phyloP scores from a whole-genome alignment of 768 basidiomycete species.

The Piloderma croceum region DNA sequence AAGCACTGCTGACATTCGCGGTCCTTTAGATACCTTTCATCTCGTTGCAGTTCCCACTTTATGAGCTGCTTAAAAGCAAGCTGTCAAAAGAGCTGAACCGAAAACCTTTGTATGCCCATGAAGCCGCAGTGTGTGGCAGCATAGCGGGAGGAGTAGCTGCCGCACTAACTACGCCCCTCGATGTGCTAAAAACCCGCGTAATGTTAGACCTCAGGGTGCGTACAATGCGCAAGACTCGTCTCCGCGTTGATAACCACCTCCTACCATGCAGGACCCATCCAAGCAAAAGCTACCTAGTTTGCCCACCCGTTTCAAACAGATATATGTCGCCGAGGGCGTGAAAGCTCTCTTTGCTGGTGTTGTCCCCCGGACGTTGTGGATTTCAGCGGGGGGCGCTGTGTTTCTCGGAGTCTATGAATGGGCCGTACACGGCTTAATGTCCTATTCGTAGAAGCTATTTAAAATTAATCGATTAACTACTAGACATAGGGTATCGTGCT shows the following conservation, averaged over 20 bases:
- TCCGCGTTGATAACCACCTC: background rate
- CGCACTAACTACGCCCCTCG: constrained; percentile 86
- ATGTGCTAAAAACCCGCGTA: constrained; percentile 93
- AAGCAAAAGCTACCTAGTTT: constrained; percentile 52
- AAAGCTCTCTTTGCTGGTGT: constrained; percentile 80
- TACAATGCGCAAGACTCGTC: background rate
- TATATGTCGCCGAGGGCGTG: constrained; percentile 67
- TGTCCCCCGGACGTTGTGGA: constrained; percentile 91
- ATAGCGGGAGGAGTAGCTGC: constrained; percentile 89
- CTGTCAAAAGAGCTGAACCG: constrained; percentile 51
- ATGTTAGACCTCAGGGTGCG: constrained; percentile 91
- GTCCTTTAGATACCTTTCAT: constrained; percentile 84
- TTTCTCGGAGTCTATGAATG: constrained; percentile 97
- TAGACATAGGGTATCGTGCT: too few relatives aligned
- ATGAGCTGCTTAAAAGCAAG: constrained; percentile 76
- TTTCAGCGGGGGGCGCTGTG: constrained; percentile 92
- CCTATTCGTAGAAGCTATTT: constrained; percentile 10
- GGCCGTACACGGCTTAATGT: constrained; percentile 50
- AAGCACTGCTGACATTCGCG: background rate
- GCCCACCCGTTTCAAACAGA: constrained; percentile 50
- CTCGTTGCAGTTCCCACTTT: constrained; percentile 92
- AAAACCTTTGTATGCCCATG: constrained; percentile 58
- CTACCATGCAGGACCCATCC: constrained; percentile 38
- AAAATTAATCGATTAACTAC: too few relatives aligned
- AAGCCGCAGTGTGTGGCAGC: constrained; percentile 86